These are phyloP conservation scores for Guadua angustifolia DNA, from an alignment of 176 grass and related monocot genomes.

Conservation along the genomic window DNA sequence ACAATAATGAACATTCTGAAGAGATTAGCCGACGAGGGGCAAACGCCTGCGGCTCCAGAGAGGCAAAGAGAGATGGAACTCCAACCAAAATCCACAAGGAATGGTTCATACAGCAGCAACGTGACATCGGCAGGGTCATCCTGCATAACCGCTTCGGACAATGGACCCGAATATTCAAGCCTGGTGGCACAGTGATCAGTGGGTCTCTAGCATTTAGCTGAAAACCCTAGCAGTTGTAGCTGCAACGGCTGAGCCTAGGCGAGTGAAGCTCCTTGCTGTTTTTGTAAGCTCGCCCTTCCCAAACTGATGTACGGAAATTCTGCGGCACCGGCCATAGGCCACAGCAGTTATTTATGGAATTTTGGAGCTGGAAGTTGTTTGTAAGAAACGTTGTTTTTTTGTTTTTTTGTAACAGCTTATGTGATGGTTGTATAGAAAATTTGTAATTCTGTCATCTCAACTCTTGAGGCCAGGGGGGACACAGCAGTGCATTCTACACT, in stretches of 20 bases:
- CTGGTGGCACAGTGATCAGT: conserved; percentile 57
- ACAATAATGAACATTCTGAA: conserved; percentile 94
- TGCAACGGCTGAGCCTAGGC: conserved; percentile 36
- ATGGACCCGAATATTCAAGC: conserved; percentile 68
- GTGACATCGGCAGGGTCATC: conserved; percentile 71
- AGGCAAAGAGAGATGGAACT: conserved; percentile 58
- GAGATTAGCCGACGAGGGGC: conserved; percentile 84
- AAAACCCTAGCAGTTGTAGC: conserved; percentile 35
- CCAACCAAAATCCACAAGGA: conserved; percentile 64
- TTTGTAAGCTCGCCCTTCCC: conserved; percentile 48
- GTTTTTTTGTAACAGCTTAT: conserved; percentile 48
- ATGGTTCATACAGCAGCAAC: conserved; percentile 67
- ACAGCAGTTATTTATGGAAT: conserved; percentile 27
- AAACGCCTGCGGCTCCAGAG: conserved; percentile 57
- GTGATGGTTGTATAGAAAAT: conserved; percentile 56
- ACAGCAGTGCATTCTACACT: conserved; percentile 17
- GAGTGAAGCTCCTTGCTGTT: conserved; percentile 42
- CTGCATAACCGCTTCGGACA: conserved; percentile 57
- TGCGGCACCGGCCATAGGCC: background rate
- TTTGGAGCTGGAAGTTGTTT: conserved; percentile 47
- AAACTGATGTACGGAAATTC: conserved; percentile 27
- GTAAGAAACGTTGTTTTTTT: conserved; percentile 43
- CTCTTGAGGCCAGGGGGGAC: background rate
- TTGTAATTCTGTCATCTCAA: conserved; percentile 22
- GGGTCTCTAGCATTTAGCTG: conserved; percentile 36